Conservation (phyloP, 176 grass and related monocot species). For the Eragrostis curvula region DNA sequence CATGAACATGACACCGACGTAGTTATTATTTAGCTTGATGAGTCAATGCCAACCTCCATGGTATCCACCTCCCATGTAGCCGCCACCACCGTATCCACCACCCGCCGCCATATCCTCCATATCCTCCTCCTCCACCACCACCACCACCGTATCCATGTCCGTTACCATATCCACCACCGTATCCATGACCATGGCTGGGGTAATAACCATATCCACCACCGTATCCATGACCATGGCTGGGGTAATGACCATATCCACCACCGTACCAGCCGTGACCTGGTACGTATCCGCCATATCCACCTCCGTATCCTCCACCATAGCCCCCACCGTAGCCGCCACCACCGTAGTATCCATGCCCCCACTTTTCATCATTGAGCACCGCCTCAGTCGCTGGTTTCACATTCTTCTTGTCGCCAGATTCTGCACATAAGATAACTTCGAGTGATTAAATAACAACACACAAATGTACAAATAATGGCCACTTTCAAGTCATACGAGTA, state of each 20-base stretch:
- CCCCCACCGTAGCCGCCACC: neutral
- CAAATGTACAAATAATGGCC: neutral
- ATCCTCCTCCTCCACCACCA: neutral
- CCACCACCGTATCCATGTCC: neutral
- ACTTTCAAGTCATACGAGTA: no score
- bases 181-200: neutral
- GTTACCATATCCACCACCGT: neutral
- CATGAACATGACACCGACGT: neutral
- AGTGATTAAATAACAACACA: neutral
- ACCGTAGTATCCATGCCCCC: neutral
- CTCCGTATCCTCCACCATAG: neutral
- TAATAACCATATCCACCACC: neutral
- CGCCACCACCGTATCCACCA: neutral
- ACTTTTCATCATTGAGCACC: neutral
- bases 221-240: neutral
- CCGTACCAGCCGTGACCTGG: constrained; percentile 15
- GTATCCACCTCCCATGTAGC: neutral
- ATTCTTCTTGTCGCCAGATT: constrained; percentile 17
- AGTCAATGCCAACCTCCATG: neutral
- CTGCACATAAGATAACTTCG: neutral
- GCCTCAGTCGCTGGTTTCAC: neutral
- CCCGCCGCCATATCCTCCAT: neutral
- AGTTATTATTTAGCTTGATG: neutral
- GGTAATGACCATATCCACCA: neutral
- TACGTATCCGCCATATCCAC: neutral